Base-by-base conservation (phyloP, 306 rosid genomes). In the Delonix regia region DNA sequence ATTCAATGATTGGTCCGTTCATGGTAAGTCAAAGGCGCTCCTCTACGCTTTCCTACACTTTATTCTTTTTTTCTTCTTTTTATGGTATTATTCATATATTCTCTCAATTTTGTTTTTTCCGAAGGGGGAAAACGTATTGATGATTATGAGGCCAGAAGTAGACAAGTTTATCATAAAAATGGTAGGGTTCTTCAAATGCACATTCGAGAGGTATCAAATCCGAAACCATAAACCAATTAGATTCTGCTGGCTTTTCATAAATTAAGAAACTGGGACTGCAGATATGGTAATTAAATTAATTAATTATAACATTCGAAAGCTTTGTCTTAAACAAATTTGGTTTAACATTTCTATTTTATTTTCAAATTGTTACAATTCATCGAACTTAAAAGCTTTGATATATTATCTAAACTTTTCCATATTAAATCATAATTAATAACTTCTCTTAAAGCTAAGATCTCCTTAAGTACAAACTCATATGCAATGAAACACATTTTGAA, bases 1-100 rank as follows among this genome's bases (percentile, higher is more conserved):
- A 66, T 30, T 67, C 81, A 69, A 77, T 81, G 72, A 83, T 80
- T 77, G 85, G 76, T 10, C 34, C 62, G 3, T 64, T 71, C 66
- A 41, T 71, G 27, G 15, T 22, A 7, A 41, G 70, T 38, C 49
- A 38, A 64, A 19, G 14, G 16, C 49, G 70, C 70, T 64, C 49
- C 70, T 4, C 24, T 64, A 27, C 69, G 3, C 1, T 63, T 63
- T n/a, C 67, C 67, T 42, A 16, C 21, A 30, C 15, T 34, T 9
- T n/a, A n/a, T 18, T 18, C 27, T n/a, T 1, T 34, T 3, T 56
- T 4, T n/a, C 1, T 14, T 6, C 49, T 16, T 47, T 47, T 14
- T 47, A 47, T 14, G n/a, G 53, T 47, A 47, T 14, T 47, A 47
- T 47, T 47, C 1, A n/a, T n/a, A n/a, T n/a, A n/a, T n/a, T n/a